These are phyloP conservation scores for Claviceps capensis DNA, from an alignment of 2,329 filamentous ascomycete genomes.

Conservation along the genomic window DNA sequence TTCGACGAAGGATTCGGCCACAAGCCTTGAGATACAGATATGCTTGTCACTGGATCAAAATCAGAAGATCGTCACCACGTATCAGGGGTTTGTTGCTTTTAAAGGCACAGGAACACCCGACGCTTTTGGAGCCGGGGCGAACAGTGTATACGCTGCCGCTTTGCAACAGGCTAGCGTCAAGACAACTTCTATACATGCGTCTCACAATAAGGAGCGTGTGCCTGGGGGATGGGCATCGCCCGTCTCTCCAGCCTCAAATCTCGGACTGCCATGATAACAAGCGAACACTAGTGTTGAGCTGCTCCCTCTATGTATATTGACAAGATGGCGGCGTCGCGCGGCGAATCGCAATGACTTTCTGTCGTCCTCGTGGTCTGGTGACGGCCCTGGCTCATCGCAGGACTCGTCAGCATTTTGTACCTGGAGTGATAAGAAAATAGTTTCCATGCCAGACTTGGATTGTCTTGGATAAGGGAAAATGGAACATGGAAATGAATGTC, in stretches of 20 bases:
- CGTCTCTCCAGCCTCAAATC: neutral
- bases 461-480: conserved; percentile 9
- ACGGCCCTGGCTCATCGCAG: neutral
- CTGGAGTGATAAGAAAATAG: neutral
- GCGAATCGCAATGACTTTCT: too few relatives aligned
- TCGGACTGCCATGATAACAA: neutral
- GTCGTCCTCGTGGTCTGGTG: too few relatives aligned
- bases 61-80: neutral
- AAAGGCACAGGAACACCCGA: neutral
- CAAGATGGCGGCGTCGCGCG: too few relatives aligned
- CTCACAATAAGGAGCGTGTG: neutral
- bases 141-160: neutral
- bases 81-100: neutral
- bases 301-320: too few relatives aligned
- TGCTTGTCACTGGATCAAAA: neutral
- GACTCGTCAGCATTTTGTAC: neutral
- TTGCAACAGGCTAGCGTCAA: neutral
- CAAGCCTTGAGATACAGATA: neutral
- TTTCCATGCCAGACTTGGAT: conserved; percentile 5
- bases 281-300: too few relatives aligned
- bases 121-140: neutral
- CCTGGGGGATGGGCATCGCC: neutral
- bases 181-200: neutral
- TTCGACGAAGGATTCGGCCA: neutral
- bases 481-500: conserved; percentile 4